Percentiles rank a stretch among this genome's conserved stretches.
These are phyloP conservation scores for Thymus mandschuricus DNA, from an alignment of 257 asterid species.

Conservation along the genomic window DNA sequence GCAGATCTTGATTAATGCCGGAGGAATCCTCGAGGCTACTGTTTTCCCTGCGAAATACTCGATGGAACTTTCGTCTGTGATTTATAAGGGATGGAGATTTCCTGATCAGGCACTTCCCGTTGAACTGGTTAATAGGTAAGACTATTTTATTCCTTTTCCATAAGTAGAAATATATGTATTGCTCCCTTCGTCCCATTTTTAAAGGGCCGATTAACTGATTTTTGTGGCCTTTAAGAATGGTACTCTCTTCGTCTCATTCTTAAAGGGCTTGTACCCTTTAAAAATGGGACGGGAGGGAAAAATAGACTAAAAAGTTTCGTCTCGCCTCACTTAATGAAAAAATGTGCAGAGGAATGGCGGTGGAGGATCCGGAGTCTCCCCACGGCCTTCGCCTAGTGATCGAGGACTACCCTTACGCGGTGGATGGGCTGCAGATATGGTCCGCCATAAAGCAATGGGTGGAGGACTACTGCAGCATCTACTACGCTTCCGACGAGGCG, in stretches of 20 bases:
- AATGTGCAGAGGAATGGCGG: constrained; percentile 53
- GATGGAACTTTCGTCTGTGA: constrained; percentile 56
- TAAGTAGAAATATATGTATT: no score
- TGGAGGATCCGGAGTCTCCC: constrained; percentile 40
- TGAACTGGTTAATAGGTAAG: constrained; percentile 66
- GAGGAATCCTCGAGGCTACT: constrained; percentile 57
- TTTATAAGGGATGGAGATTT: constrained; percentile 60
- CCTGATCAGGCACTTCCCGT: constrained; percentile 67
- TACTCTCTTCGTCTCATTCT: no score
- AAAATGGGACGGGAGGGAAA: no score
- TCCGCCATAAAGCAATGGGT: constrained; percentile 50
- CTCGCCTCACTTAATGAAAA: no score
- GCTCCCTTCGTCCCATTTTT: no score
- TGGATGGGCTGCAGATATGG: constrained; percentile 59
- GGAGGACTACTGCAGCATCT: constrained; percentile 45
- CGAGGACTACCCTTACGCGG: constrained; percentile 58
- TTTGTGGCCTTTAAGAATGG: no score
- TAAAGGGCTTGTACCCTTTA: no score
- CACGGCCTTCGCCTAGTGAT: constrained; percentile 50
- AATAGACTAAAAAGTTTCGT: no score
- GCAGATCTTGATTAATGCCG: constrained; percentile 55
- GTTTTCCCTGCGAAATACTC: constrained; percentile 57
- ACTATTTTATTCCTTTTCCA: neutral
- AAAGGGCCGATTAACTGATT: no score
- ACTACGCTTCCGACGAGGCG: constrained; percentile 40